Base-by-base conservation (phyloP, 192 early-diverging fungal species). In the Phlyctochytrium planicorne region DNA sequence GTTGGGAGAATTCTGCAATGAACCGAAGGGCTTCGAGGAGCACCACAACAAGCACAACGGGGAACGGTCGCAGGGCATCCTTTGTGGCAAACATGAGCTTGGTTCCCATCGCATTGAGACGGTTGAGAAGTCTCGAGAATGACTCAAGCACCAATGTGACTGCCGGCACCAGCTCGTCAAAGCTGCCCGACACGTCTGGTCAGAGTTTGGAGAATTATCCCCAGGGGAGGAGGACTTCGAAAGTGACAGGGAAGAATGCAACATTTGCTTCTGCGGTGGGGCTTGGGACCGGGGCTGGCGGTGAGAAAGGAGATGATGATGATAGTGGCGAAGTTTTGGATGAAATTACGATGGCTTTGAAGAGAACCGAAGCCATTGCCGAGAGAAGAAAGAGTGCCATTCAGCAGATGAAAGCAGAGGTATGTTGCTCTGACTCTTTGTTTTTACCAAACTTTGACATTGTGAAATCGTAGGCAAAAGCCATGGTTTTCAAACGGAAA, bases 331-430 rank as follows among this genome's bases (percentile, higher is more conserved):
- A 20, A 20, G 40, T 14, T 6, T 47, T 47, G 40, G 40, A 47
- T 47, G 40, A 47, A 20, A 47, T 47, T 47, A 47, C 40, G 40
- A 47, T 47, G 40, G 40, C 40, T 6, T 47, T 47, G 40, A 47
- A 47, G 40, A 47, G 40, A 20, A 47, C 40, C 10, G 40, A 47
- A 20, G 40, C 40, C 10, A 47, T 47, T 47, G 40, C 40, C 10
- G 40, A 47, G 40, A 47, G 40, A 20, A 47, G 40, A 20, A 47
- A 6, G 40, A 47, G 40, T 47, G 40, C 40, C 10, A 14, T 47
- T 6, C 10, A 6, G 10, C 10, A 47, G 40, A 47, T 47, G 40
- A 47, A 47, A 20, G 20, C 40, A 6, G 20, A 47, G 40, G 40
- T 47, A 20, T 6, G 40, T n/a, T 47, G 40, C 20, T 47, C 10